Evolutionary conservation across 352 stramenopile genomes (phyloP), one percentile per base, ranked within the genome.

Genomic region (Thraustochytrium striatum): DNA sequence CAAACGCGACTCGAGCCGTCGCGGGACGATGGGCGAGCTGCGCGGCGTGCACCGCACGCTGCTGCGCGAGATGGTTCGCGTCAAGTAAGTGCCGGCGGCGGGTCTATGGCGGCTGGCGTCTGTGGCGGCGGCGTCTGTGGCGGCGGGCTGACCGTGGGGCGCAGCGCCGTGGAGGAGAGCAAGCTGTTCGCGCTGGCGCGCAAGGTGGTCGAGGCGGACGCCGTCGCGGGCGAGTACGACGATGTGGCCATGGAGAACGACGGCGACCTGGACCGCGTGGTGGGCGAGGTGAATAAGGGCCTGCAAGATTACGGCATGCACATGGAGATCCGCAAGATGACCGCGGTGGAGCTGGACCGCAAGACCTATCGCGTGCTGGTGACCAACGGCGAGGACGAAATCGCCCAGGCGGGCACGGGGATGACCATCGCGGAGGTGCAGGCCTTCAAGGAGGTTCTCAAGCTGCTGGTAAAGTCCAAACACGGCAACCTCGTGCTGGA

Each of bases 331-430:
- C 11, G 21, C 19, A 75, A 61, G 28, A 16, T 47, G 65, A 21
- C 3, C 7, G 30, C 52, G 8, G 7, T 19, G 11, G 65, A 75
- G 11, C 52, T 75, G 25, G 65, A 75, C 36, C 28, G 50, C 25
- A 58, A 75, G 52, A 25, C 41, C 0, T 75, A 75, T 38, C 61
- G 50, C 19, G 52, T 61, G 30, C 50, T 75, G 28, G 43, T 62
- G 21, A 75, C 58, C 50, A 68, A 0, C 11, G 30, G 52, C 16
- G 43, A 3, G 25, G 65, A 75, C 47, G 50, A 75, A 7, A 32
- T 75, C 36, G 43, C 65, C 41, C 58, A 58, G 25, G 19, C 25
- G 5, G 65, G 44, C 11, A 28, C 44, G 5, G 65, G 50, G 30
- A 47, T 75, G 11, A 43, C n/a, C n/a, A 43, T 61, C 65, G 8